Conservation (phyloP, 1,284 basidiomycete species). For the Ustilago xerochloae region DNA sequence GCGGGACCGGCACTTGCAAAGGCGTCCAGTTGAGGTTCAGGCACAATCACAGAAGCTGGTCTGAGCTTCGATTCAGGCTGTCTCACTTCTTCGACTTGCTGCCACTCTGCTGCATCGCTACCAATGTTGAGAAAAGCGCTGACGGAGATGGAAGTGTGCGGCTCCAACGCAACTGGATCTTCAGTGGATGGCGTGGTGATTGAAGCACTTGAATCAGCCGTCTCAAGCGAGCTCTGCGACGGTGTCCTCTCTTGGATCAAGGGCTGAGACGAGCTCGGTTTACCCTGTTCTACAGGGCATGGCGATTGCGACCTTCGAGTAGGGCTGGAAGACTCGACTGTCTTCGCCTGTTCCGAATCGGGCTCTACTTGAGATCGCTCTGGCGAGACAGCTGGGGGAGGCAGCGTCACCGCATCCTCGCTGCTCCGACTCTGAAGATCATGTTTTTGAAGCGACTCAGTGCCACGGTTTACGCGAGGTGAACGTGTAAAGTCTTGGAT, state of each 20-base stretch:
- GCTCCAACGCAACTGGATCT: not conserved
- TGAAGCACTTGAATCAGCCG: not conserved
- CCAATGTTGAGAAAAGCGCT: conserved; percentile 9
- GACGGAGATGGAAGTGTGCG: conserved; percentile 5
- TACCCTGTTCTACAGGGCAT: not conserved
- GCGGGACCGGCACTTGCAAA: not conserved
- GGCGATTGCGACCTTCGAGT: not conserved
- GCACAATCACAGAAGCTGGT: not conserved
- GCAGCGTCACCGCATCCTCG: not conserved
- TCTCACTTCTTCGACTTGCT: conserved; percentile 2
- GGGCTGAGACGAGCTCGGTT: not conserved
- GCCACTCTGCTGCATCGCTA: conserved; percentile 2
- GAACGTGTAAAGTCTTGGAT: conserved; percentile 53
- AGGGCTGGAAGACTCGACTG: no score
- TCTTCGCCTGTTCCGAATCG: not conserved
- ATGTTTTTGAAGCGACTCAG: conserved; percentile 11
- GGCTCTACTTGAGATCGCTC: no score
- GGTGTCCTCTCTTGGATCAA: not conserved
- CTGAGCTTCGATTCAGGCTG: not conserved
- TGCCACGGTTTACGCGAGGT: conserved; percentile 10
- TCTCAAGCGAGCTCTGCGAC: not conserved
- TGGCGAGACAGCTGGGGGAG: conserved; percentile 3
- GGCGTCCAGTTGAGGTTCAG: not conserved
- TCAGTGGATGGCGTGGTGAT: not conserved
- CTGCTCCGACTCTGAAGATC: not conserved